Conservation (phyloP, 495 filamentous ascomycete genomes). For the Xylaria grammica region DNA sequence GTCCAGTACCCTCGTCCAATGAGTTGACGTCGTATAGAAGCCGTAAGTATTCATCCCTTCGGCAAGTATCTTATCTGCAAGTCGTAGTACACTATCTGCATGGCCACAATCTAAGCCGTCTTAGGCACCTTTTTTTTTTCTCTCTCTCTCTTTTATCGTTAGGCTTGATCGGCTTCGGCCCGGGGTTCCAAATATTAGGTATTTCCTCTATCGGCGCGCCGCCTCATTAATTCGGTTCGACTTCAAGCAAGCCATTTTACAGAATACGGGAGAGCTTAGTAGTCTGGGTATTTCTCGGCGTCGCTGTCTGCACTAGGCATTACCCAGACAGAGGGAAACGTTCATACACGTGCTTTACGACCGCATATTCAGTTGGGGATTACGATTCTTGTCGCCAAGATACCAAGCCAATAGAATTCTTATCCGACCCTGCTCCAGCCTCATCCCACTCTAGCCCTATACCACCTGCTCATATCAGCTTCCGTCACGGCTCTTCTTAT, state of each 20-base stretch:
- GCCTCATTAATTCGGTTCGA: background rate
- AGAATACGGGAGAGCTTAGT: background rate
- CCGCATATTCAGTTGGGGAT: background rate
- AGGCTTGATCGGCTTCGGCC: background rate
- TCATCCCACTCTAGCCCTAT: background rate
- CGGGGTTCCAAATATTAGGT: background rate
- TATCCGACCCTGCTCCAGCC: background rate
- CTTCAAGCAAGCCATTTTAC: background rate
- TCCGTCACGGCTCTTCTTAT: background rate
- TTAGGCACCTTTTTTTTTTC: background rate
- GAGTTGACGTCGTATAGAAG: no score
- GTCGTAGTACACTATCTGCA: no score
- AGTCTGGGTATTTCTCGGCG: conserved; percentile 8
- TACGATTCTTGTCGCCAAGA: conserved; percentile 2
- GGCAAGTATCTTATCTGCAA: background rate
- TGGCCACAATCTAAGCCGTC: conserved; percentile 5
- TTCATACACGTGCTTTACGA: conserved; percentile 11
- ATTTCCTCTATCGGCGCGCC: background rate
- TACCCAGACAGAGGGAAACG: background rate
- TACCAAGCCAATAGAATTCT: background rate
- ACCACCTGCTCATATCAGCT: background rate
- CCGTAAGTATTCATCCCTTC: background rate
- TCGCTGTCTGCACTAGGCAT: background rate
- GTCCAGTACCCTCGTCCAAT: no score
- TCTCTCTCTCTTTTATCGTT: no score